Evolutionary conservation across 371 early-diverging fungal genomes (phyloP).

Genomic region (Apophysomyces ossiformis): DNA sequence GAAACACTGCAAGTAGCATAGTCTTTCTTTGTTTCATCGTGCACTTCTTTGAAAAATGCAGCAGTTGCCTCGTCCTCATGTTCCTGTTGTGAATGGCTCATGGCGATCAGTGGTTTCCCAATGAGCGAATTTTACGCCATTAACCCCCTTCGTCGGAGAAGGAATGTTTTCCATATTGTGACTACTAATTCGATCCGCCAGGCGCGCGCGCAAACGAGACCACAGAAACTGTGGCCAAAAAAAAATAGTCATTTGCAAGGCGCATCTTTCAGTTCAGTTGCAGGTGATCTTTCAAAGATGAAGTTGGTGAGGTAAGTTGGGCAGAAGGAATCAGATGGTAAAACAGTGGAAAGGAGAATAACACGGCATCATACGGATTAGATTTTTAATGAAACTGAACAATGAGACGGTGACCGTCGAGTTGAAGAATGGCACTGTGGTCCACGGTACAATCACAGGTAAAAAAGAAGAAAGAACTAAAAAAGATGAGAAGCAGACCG

Average conservation of each 20-base stretch:
- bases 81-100: not conserved
- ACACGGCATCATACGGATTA: conserved; percentile 23
- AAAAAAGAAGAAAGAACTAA: conserved; percentile 22
- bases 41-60: conserved; percentile 45
- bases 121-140: no score
- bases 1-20: conserved; percentile 42
- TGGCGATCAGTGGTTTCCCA: not conserved
- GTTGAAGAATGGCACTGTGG: conserved; percentile 94
- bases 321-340: not conserved
- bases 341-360: not conserved
- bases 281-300: conserved; percentile 8
- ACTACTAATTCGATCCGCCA: no score
- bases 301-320: conserved; percentile 8
- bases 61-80: conserved; percentile 35
- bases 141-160: no score
- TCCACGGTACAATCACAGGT: conserved; percentile 94
- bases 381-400: conserved; percentile 95
- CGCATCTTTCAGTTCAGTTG: not conserved
- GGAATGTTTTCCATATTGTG: no score
- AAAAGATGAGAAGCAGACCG: not conserved
- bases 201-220: no score
- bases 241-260: not conserved
- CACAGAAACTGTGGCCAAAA: no score
- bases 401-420: conserved; percentile 96
- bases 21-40: conserved; percentile 36